Conservation (phyloP, 257 asterid species). For the Capsicum rhomboideum region DNA sequence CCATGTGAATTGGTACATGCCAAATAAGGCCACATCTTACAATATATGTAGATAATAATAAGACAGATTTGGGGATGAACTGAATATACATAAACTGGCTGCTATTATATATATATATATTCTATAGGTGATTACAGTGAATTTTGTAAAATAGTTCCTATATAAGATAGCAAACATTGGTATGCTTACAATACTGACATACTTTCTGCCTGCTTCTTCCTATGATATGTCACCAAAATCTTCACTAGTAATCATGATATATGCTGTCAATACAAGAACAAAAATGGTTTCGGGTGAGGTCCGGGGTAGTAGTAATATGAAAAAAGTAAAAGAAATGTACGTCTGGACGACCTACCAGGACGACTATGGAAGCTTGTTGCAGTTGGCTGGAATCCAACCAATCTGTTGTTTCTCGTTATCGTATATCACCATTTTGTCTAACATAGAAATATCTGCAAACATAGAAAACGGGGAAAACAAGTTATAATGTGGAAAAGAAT, state of each 20-base stretch:
- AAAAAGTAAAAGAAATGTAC: neutral
- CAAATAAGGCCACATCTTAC: too few species aligned
- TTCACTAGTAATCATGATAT: neutral
- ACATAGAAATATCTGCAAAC: slow-evolving; percentile 64
- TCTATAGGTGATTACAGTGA: neutral
- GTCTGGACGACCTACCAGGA: neutral
- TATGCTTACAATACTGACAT: neutral
- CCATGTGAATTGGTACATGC: too few species aligned
- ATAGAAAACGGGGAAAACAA: neutral
- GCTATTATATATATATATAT: neutral
- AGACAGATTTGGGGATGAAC: too few species aligned
- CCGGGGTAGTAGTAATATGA: neutral
- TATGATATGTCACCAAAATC: neutral
- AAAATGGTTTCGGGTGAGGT: neutral
- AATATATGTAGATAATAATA: too few species aligned
- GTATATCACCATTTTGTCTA: slow-evolving; percentile 79
- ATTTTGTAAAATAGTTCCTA: neutral
- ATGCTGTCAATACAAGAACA: neutral
- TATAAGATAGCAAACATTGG: neutral
- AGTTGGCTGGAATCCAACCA: slow-evolving; percentile 61
- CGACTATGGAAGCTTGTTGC: slow-evolving; percentile 31
- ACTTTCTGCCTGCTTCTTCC: neutral
- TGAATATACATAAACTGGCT: neutral
- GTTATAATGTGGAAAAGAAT: slow-evolving; percentile 1
- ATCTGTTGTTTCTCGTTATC: slow-evolving; percentile 62